Evolutionary conservation across 1,139 yeast genomes (phyloP).

Genomic region (Kluyveromyces sp.): DNA sequence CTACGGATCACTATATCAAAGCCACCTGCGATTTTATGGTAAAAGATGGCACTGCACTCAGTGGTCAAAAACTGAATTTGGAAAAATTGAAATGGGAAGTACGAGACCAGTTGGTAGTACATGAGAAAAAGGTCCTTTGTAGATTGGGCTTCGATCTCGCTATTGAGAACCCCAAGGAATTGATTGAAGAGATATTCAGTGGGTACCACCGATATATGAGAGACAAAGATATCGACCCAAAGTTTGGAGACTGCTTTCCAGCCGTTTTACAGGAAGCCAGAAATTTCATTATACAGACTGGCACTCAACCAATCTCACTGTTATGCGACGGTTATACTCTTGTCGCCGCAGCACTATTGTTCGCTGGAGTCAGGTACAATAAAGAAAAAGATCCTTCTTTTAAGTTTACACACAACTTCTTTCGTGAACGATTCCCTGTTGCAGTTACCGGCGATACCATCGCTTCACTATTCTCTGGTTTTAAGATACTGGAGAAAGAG

Average conservation of each 20-base stretch:
- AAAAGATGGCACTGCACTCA: slow-evolving; percentile 21
- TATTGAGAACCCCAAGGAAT: slow-evolving; percentile 30
- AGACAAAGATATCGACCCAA: slow-evolving; percentile 25
- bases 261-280: slow-evolving; percentile 29
- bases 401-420: slow-evolving; percentile 29
- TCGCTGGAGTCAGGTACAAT: slow-evolving; percentile 29
- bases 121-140: slow-evolving; percentile 29
- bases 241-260: slow-evolving; percentile 26
- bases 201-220: slow-evolving; percentile 29
- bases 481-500: slow-evolving; percentile 28
- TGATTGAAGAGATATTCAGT: slow-evolving; percentile 32
- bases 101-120: slow-evolving; percentile 29
- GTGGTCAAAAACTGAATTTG: slow-evolving; percentile 23
- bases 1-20: slow-evolving; percentile 31
- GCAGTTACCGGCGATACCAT: slow-evolving; percentile 18
- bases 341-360: slow-evolving; percentile 26
- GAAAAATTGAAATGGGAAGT: slow-evolving; percentile 34
- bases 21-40: slow-evolving; percentile 29
- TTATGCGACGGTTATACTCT: slow-evolving; percentile 31
- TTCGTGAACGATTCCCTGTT: slow-evolving; percentile 25
- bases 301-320: slow-evolving; percentile 32
- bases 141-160: slow-evolving; percentile 31
- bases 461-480: slow-evolving; percentile 26
- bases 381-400: slow-evolving; percentile 22
- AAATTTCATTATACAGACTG: slow-evolving; percentile 31